Percentiles rank a stretch among this genome's conserved stretches.
Conservation (phyloP, 2,329 filamentous ascomycete genomes). For the Chrysosporium keratinophilum region DNA sequence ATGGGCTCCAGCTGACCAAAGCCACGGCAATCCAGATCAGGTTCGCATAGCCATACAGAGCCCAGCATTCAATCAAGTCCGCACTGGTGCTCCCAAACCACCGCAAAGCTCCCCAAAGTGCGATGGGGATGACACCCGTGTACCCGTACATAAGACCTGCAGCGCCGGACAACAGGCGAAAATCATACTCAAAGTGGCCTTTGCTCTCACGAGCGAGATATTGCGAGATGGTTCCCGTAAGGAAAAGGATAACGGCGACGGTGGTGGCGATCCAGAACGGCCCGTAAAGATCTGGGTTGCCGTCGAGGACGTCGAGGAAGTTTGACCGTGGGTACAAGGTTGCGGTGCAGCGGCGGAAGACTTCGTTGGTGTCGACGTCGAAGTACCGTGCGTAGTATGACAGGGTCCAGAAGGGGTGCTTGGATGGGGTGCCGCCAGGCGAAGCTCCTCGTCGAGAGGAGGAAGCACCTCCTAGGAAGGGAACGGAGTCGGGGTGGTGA, state of each 20-base stretch:
- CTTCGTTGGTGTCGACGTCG: constrained; percentile 88
- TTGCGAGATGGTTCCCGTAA: constrained; percentile 89
- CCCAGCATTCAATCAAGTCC: constrained; percentile 89
- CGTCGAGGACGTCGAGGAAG: constrained; percentile 94
- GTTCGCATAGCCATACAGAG: constrained; percentile 91
- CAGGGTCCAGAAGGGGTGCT: constrained; percentile 85
- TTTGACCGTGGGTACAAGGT: constrained; percentile 85
- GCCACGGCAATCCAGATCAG: constrained; percentile 95
- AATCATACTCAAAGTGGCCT: constrained; percentile 79
- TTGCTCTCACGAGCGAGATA: constrained; percentile 62
- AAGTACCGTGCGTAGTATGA: constrained; percentile 97
- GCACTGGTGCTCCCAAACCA: constrained; percentile 90
- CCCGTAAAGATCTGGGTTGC: constrained; percentile 92
- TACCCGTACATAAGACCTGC: constrained; percentile 94
- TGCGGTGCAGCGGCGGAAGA: constrained; percentile 74
- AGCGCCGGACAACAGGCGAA: constrained; percentile 74
- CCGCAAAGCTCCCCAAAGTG: constrained; percentile 74
- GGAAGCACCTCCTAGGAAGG: constrained; percentile 39
- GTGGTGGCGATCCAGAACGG: constrained; percentile 99
- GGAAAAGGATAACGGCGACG: constrained; percentile 86
- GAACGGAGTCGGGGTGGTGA: constrained; percentile 40
- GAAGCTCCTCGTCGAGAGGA: constrained; percentile 34
- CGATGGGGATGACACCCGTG: constrained; percentile 73
- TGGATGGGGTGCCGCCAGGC: constrained; percentile 43
- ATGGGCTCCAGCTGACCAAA: constrained; percentile 76